Evolutionary conservation across 495 filamentous ascomycete genomes (phyloP), one percentile per base, ranked within the genome.

Genomic region (Lasiosphaeris hirsuta): DNA sequence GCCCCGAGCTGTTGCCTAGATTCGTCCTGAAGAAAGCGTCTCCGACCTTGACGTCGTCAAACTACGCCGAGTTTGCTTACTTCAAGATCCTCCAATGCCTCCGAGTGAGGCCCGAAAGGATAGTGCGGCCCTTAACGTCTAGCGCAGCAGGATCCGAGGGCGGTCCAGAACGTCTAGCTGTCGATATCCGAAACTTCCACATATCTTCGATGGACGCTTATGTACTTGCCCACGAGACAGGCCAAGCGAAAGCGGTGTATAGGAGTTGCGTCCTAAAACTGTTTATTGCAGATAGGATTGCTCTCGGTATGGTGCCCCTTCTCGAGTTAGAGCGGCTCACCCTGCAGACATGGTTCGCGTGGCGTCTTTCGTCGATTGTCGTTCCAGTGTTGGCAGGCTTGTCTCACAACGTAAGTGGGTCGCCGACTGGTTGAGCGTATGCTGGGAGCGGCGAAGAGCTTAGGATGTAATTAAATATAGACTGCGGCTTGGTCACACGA

Each of bases 201-300:
- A 69, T 72, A 30, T 74, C 72, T 4, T 61, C 69, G 36, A 76
- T 79, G 72, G 76, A 79, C 51, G 72, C 60, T 19, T 74, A 72
- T 47, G 68, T 76, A 13, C 42, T 73, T 23, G 52, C 58, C 15
- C 65, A 72, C 13, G 72, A 70, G 53, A 59, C 63, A 19, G 41
- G 40, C 9, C 8, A 34, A 53, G 36, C 51, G 11, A 61, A 62
- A 60, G 44, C 9, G 30, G 23, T 35, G 5, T 77, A 78, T 48
- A 57, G 63, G 34, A 35, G 55, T n/a, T 60, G 59, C 18, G 67
- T 76, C 6, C 38, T 72, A 51, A 68, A 61, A 49, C 44, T 75
- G 23, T 69, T 78, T 36, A 42, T 76, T 4, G 70, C 72, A 8
- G 72, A 75, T 35, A 64, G 61, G 46, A 52, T 75, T 30, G 64